phyloP scores from a whole-genome alignment of 2,329 filamentous ascomycete species.

The Juglanconis oblonga region DNA sequence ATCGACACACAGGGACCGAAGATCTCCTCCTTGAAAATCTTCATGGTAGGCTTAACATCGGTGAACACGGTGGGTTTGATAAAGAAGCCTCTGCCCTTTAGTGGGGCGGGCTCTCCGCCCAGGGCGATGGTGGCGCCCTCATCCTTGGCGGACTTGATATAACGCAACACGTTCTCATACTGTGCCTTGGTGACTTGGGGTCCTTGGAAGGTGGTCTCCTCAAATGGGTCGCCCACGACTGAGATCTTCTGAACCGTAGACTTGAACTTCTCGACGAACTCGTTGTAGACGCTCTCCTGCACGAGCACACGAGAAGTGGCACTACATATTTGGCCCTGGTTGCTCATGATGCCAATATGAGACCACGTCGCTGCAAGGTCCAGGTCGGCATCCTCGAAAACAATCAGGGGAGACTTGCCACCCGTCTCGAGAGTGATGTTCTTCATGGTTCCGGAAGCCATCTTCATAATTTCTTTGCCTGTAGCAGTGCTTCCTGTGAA shows the following conservation, averaged over 20 bases:
- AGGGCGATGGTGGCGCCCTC: slow-evolving; percentile 61
- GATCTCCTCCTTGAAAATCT: slow-evolving; percentile 34
- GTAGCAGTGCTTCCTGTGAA: slow-evolving; percentile 71
- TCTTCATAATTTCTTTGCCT: slow-evolving; percentile 69
- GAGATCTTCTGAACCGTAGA: slow-evolving; percentile 53
- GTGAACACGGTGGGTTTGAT: slow-evolving; percentile 34
- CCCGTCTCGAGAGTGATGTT: slow-evolving; percentile 62
- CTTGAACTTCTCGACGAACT: slow-evolving; percentile 63
- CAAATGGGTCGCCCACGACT: slow-evolving; percentile 65
- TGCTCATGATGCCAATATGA: slow-evolving; percentile 47
- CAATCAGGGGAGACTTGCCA: slow-evolving; percentile 57
- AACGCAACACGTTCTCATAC: slow-evolving; percentile 64
- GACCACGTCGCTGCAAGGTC: slow-evolving; percentile 59
- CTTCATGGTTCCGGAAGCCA: slow-evolving; percentile 59
- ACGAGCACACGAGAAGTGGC: slow-evolving; percentile 60
- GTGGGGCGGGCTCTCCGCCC: slow-evolving; percentile 56
- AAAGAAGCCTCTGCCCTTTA: slow-evolving; percentile 44
- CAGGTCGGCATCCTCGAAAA: slow-evolving; percentile 62
- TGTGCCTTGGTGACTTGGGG: slow-evolving; percentile 67
- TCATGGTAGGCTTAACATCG: slow-evolving; percentile 33
- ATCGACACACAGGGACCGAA: slow-evolving; percentile 35
- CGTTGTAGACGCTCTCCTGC: slow-evolving; percentile 54
- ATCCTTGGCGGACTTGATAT: slow-evolving; percentile 63
- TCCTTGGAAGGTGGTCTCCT: slow-evolving; percentile 65
- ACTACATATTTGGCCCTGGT: slow-evolving; percentile 61